Base-by-base conservation (phyloP, 148 eudicot species). In the Amaranthus hypochondriacus region DNA sequence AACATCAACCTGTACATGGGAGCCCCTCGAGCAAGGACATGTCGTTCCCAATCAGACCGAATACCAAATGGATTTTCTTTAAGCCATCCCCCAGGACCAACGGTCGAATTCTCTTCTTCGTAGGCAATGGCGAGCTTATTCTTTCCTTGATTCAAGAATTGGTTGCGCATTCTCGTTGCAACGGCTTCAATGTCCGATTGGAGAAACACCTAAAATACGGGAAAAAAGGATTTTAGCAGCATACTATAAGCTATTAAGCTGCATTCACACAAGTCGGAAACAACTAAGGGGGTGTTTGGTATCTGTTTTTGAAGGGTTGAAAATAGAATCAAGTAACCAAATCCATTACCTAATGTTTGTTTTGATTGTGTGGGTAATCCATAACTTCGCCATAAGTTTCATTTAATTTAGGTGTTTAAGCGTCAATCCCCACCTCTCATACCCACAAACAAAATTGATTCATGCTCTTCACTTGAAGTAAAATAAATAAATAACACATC, bases 101-200 rank as follows among this genome's bases (percentile, higher is more conserved):
- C 11, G 65, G 53, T 8, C 6, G 13, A 15, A 66, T 72, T 60
- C 6, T 70, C 66, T 5, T 73, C 73, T 6, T 82, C 79, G 3
- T 78, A 60, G 73, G 78, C 55, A 73, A 86, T 18, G 65, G 43
- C 57, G 11, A 90, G 87, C 83, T 86, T 90, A 51, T 90, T 89
- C 59, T 87, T 89, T 47, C 98, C 84, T 60, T 85, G 79, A 44
- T 64, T 74, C 46, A 86, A 18, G 79, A 93, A 86, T 73, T 93
- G 92, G 47, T 86, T 81, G 80, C 83, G 84, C 98, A 93, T 89
- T 78, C 96, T 84, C 78, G 83, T 14, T 54, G 90, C 90, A 28
- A 90, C 98, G 53, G 82, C 88, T 85, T 93, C 86, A 62, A 93
- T 66, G 71, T 93, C 96, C 43, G 98, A 93, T 80, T 93, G 96